Conservation (phyloP, 23 red algal genomes). For the Agarophyton chilense region DNA sequence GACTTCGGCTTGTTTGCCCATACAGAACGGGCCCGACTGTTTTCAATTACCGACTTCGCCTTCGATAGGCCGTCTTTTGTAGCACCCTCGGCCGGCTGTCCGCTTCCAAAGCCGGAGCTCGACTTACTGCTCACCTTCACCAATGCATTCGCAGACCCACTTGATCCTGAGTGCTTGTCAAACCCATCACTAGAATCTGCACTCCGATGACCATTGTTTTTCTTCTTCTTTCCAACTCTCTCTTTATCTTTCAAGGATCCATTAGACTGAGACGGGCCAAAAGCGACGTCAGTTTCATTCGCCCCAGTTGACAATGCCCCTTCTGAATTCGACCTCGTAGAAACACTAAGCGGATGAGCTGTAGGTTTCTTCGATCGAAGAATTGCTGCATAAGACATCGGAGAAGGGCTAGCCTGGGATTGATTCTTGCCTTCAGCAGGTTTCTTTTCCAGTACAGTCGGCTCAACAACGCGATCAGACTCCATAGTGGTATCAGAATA, state of each 20-base stretch:
- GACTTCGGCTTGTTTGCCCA: conserved; percentile 75
- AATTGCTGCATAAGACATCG: conserved; percentile 55
- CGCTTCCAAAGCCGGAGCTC: conserved; percentile 6
- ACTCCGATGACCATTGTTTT: neutral
- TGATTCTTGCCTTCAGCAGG: neutral
- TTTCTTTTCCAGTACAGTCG: neutral
- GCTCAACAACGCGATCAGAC: neutral
- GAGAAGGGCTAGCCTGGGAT: neutral
- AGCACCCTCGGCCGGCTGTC: neutral
- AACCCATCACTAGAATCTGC: neutral
- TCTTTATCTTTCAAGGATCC: conserved; percentile 13
- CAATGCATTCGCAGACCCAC: neutral
- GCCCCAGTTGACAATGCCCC: neutral
- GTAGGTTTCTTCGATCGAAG: conserved; percentile 36
- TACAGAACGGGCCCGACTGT: conserved; percentile 33
- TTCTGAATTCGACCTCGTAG: neutral
- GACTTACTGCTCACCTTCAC: neutral
- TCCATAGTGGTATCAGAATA: neutral
- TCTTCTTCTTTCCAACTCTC: neutral
- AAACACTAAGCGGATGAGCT: neutral
- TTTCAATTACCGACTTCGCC: conserved; percentile 9
- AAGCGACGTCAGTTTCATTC: neutral
- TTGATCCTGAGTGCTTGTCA: neutral
- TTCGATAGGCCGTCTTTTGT: neutral
- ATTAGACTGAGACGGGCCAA: neutral